Conservation (phyloP, 495 filamentous ascomycete species). For the Xylaria sp. region DNA sequence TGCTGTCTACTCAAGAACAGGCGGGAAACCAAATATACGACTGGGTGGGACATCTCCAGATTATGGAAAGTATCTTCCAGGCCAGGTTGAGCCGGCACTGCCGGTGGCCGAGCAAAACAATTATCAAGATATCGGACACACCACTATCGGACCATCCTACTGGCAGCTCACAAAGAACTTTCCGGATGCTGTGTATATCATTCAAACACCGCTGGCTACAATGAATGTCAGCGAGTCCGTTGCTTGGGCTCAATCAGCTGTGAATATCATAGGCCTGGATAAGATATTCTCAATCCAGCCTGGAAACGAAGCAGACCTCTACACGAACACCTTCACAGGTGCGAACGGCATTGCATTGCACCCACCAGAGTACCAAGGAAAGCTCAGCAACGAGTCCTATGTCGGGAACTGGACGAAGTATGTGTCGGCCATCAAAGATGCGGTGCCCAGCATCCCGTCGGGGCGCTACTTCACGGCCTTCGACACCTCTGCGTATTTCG, state of each 20-base stretch:
- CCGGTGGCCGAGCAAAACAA: slow-evolving; percentile 40
- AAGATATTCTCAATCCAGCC: slow-evolving; percentile 42
- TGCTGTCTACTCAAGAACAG: slow-evolving; percentile 38
- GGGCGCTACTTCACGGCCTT: slow-evolving; percentile 40
- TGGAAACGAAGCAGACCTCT: slow-evolving; percentile 41
- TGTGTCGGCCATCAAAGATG: slow-evolving; percentile 30
- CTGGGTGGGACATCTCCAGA: slow-evolving; percentile 40
- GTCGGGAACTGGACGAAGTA: slow-evolving; percentile 41
- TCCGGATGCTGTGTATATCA: slow-evolving; percentile 36
- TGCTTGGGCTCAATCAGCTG: slow-evolving; percentile 38
- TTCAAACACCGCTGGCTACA: slow-evolving; percentile 42
- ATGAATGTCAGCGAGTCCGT: slow-evolving; percentile 41
- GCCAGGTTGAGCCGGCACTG: slow-evolving; percentile 36
- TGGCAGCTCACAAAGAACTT: slow-evolving; percentile 38
- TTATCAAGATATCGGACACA: slow-evolving; percentile 39
- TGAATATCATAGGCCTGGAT: slow-evolving; percentile 31
- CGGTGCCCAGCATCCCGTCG: slow-evolving; percentile 25
- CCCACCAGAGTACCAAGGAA: slow-evolving; percentile 40
- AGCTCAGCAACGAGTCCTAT: slow-evolving; percentile 37
- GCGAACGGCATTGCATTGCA: slow-evolving; percentile 35
- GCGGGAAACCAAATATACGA: slow-evolving; percentile 38
- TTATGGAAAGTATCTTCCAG: slow-evolving; percentile 40
- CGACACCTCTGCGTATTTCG: slow-evolving; percentile 36
- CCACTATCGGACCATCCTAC: slow-evolving; percentile 40
- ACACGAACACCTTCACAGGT: slow-evolving; percentile 32